phyloP scores from a whole-genome alignment of 805 yeast species.

The Saccharomycopsis microspora region DNA sequence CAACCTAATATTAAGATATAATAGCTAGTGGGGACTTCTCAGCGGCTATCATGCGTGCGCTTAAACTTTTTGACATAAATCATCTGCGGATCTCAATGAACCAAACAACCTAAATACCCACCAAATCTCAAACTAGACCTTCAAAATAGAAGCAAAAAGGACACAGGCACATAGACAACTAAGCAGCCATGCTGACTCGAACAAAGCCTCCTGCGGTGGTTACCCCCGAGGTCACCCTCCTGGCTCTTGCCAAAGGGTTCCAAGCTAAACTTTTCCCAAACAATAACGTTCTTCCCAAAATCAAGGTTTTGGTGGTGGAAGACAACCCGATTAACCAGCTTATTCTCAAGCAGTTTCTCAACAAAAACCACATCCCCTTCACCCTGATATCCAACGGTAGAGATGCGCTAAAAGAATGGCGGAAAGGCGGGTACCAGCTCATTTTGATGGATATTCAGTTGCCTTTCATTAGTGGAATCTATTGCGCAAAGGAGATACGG shows the following conservation, averaged over 20 bases:
- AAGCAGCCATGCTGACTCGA: not conserved
- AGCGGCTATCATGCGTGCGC: too few species aligned
- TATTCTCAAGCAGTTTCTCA: constrained; percentile 78
- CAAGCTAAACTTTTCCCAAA: constrained; percentile 13
- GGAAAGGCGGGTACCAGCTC: constrained; percentile 86
- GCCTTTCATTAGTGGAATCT: constrained; percentile 93
- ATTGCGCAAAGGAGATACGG: constrained; percentile 87
- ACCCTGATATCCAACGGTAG: constrained; percentile 87
- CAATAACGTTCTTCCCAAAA: constrained; percentile 68
- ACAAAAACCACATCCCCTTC: constrained; percentile 74
- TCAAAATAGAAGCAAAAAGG: not conserved
- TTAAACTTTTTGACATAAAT: too few species aligned
- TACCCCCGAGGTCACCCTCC: not conserved
- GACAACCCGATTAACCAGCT: constrained; percentile 92
- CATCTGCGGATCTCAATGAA: not conserved
- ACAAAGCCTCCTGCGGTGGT: not conserved
- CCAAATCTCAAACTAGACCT: not conserved
- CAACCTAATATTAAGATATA: too few species aligned
- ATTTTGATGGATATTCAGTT: constrained; percentile 96
- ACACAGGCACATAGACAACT: not conserved
- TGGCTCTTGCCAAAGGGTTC: constrained; percentile 4
- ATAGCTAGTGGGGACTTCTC: too few species aligned
- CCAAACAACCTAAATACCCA: not conserved
- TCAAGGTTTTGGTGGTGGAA: constrained; percentile 87
- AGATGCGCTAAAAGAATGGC: constrained; percentile 93